Evolutionary conservation across 345 rosid species (phyloP), one percentile per base, ranked within the genome.

Genomic region (Rhizophora apiculata): DNA sequence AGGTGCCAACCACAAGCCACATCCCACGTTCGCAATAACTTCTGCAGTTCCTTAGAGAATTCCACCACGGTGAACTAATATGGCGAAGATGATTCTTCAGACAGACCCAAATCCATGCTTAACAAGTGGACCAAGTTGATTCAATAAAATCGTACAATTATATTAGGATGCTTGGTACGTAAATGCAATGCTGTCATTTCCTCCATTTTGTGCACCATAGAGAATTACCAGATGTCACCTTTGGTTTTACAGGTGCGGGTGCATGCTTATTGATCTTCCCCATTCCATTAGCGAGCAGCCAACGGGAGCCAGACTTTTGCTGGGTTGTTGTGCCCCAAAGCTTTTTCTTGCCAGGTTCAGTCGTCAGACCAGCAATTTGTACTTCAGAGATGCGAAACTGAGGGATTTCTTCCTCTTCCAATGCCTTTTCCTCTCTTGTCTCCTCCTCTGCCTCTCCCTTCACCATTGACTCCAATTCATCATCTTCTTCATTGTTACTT

Each of bases 251-350:
- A 43, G 83, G 53, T 19, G 85, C 59, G 36, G 83, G 53, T 19
- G 85, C 80, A 76, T 88, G 83, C 77, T 76, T 91, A 62, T 75
- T 89, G 76, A 65, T 82, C 88, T 93, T 93, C 32, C 98, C 98
- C 98, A 93, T 93, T 70, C 98, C 98, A 60, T 83, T 91, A 15
- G 98, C 97, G 9, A 91, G 74, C 82, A 88, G 80, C 97, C 98
- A 93, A 36, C 98, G 92, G 43, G 96, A 89, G 72, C 94, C 97
- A 29, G 98, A 89, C 79, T 91, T 96, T 77, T 89, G 85, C 84
- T 89, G 96, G 19, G 75, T 65, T 55, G 81, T 54, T 59, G 66
- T 82, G 64, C 94, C 96, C 96, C 97, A 89, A 8, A 84, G 78
- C 71, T 91, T 86, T 76, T 83, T 89, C 85, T 83, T 83, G 53